Evolutionary conservation across 1,139 yeast genomes (phyloP).

Genomic region (Citeromyces siamensis): DNA sequence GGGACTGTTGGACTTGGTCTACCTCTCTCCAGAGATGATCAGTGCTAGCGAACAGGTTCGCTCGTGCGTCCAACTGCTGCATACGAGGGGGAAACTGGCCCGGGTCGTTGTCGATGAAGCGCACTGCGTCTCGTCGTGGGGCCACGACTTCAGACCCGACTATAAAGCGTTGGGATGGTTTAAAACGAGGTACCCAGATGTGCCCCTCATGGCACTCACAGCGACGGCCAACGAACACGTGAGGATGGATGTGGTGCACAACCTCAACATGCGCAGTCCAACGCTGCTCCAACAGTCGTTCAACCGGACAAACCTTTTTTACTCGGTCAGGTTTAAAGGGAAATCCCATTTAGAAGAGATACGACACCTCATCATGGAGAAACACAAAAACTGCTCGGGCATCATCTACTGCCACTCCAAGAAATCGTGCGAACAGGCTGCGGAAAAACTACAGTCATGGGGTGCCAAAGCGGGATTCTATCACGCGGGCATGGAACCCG

Average conservation of each 20-base stretch:
- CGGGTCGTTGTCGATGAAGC: slow-evolving; percentile 96
- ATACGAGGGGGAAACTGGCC: slow-evolving; percentile 49
- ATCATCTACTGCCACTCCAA: slow-evolving; percentile 92
- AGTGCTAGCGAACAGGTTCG: slow-evolving; percentile 65
- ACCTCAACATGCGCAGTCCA: slow-evolving; percentile 44
- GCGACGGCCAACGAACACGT: slow-evolving; percentile 97
- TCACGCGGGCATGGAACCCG: slow-evolving; percentile 89
- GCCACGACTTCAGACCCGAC: slow-evolving; percentile 96
- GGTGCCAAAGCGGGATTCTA: slow-evolving; percentile 68
- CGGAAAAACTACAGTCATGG: slow-evolving; percentile 40
- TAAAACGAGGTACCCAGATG: slow-evolving; percentile 58
- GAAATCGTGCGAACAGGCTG: slow-evolving; percentile 74
- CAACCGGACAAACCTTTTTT: slow-evolving; percentile 76
- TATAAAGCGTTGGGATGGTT: slow-evolving; percentile 73
- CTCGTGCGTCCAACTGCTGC: slow-evolving; percentile 44
- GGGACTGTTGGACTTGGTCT: slow-evolving; percentile 66
- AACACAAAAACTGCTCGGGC: slow-evolving; percentile 57
- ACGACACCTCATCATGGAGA: slow-evolving; percentile 35
- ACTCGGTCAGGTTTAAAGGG: slow-evolving; percentile 60
- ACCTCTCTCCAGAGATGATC: slow-evolving; percentile 93
- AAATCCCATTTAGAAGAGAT: slow-evolving; percentile 50
- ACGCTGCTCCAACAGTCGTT: slow-evolving; percentile 64
- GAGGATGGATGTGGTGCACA: slow-evolving; percentile 71
- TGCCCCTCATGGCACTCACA: slow-evolving; percentile 92
- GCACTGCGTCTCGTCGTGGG: slow-evolving; percentile 98